A percentile compares a stretch with the other conserved stretches of the same genome.
Evolutionary conservation across 2,329 filamentous ascomycete genomes (phyloP).

Genomic region (Penicillium psychrosexuale): DNA sequence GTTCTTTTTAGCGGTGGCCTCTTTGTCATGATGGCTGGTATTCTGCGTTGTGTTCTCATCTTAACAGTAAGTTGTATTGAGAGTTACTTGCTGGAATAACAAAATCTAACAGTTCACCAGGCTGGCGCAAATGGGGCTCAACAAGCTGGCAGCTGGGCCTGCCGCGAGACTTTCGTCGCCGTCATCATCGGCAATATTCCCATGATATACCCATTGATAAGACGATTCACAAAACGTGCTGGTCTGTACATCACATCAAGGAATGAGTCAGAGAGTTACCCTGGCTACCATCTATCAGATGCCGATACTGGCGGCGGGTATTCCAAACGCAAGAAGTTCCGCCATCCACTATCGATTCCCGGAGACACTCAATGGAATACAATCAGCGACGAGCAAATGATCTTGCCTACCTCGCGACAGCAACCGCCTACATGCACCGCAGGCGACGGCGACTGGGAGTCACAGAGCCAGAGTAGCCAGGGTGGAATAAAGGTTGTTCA

Average conservation of each 20-base stretch:
- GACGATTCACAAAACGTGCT: slow-evolving; percentile 25
- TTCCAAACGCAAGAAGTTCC: slow-evolving; percentile 26
- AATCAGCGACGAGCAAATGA: slow-evolving; percentile 31
- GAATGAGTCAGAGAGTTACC: slow-evolving; percentile 23
- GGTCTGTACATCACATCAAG: slow-evolving; percentile 26
- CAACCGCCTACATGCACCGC: slow-evolving; percentile 25
- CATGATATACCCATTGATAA: slow-evolving; percentile 42
- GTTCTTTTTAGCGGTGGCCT: slow-evolving; percentile 55
- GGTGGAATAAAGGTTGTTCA: slow-evolving; percentile 31
- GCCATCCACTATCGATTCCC: slow-evolving; percentile 33
- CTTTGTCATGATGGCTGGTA: slow-evolving; percentile 55
- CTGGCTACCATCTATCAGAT: slow-evolving; percentile 24
- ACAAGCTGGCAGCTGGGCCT: slow-evolving; percentile 45
- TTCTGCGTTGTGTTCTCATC: slow-evolving; percentile 55
- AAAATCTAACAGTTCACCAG: slow-evolving; percentile 8
- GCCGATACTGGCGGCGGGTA: slow-evolving; percentile 12
- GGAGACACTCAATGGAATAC: slow-evolving; percentile 32
- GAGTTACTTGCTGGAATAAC: neutral
- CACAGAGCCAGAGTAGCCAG: slow-evolving; percentile 16
- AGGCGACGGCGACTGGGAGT: slow-evolving; percentile 22
- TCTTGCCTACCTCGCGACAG: slow-evolving; percentile 23
- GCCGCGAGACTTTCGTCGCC: slow-evolving; percentile 47
- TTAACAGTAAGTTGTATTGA: slow-evolving; percentile 35
- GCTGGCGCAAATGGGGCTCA: slow-evolving; percentile 39
- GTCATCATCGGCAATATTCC: slow-evolving; percentile 45